A percentile compares a stretch with the other conserved stretches of the same genome.
Conservation (phyloP, 2,329 filamentous ascomycete genomes). For the Cladosporium sp. region DNA sequence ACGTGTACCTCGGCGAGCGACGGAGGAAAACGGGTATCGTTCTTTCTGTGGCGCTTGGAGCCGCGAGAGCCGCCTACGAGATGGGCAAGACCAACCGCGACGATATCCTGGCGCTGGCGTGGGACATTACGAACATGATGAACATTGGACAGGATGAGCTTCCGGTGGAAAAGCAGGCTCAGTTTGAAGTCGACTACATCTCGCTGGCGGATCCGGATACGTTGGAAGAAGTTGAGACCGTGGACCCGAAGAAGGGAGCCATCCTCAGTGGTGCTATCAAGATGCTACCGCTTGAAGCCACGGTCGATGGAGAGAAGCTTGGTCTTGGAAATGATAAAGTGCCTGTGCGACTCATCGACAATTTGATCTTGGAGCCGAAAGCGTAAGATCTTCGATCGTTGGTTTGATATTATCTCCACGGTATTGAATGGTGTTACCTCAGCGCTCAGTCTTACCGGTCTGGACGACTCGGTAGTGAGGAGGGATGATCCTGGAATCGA, state of each 20-base stretch:
- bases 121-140: constrained; percentile 50
- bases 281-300: constrained; percentile 74
- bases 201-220: constrained; percentile 81
- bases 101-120: constrained; percentile 67
- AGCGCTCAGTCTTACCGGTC: too few species aligned
- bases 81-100: constrained; percentile 50
- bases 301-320: constrained; percentile 62
- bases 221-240: constrained; percentile 66
- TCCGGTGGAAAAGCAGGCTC: constrained; percentile 54
- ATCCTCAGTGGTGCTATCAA: constrained; percentile 86
- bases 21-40: constrained; percentile 67
- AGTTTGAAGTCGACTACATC: constrained; percentile 85
- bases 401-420: neutral
- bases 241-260: constrained; percentile 66
- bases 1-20: constrained; percentile 80
- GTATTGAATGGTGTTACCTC: neutral
- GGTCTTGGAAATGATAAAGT: constrained; percentile 67
- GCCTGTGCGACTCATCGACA: constrained; percentile 84
- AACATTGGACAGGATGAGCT: constrained; percentile 58
- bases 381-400: neutral
- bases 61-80: constrained; percentile 63
- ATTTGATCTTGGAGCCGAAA: constrained; percentile 57
- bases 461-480: too few species aligned
- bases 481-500: too few species aligned
- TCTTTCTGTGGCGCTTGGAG: constrained; percentile 60